phyloP scores from a whole-genome alignment of 345 rosid genomes.

The Syzygium oleosum region DNA sequence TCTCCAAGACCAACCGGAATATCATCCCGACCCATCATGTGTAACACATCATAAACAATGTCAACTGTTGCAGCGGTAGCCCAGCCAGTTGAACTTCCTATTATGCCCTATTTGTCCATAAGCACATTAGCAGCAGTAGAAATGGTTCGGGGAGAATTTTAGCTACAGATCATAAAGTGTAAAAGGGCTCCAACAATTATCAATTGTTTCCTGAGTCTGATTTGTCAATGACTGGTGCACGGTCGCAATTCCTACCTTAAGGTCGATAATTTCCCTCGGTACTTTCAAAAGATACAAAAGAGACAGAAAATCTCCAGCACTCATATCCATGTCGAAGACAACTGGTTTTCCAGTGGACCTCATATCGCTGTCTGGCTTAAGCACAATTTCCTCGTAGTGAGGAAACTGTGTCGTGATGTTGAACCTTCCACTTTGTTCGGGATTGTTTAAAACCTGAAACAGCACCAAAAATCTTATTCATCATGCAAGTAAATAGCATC shows the following conservation, averaged over 20 bases:
- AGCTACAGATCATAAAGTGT: background rate
- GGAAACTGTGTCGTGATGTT: constrained; percentile 67
- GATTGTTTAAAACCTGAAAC: constrained; percentile 54
- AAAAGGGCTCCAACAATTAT: background rate
- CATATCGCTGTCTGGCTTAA: constrained; percentile 36
- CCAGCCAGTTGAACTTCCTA: constrained; percentile 90
- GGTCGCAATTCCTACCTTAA: constrained; percentile 40
- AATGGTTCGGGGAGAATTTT: background rate
- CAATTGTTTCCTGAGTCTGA: background rate
- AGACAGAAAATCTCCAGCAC: constrained; percentile 82
- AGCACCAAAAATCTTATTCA: background rate
- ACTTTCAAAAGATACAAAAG: constrained; percentile 78
- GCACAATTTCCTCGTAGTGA: constrained; percentile 43
- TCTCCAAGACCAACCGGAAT: constrained; percentile 81
- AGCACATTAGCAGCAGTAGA: background rate
- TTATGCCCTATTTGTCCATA: constrained; percentile 41
- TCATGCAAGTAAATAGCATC: background rate
- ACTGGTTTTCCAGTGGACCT: constrained; percentile 58
- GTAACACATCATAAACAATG: constrained; percentile 70
- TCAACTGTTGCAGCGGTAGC: constrained; percentile 89
- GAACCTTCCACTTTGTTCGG: constrained; percentile 55
- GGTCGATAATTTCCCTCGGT: constrained; percentile 57
- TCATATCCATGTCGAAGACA: constrained; percentile 92
- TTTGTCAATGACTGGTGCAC: background rate
- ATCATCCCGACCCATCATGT: constrained; percentile 99